phyloP scores from a whole-genome alignment of 2,329 filamentous ascomycete genomes.

The Fusarium sp. region DNA sequence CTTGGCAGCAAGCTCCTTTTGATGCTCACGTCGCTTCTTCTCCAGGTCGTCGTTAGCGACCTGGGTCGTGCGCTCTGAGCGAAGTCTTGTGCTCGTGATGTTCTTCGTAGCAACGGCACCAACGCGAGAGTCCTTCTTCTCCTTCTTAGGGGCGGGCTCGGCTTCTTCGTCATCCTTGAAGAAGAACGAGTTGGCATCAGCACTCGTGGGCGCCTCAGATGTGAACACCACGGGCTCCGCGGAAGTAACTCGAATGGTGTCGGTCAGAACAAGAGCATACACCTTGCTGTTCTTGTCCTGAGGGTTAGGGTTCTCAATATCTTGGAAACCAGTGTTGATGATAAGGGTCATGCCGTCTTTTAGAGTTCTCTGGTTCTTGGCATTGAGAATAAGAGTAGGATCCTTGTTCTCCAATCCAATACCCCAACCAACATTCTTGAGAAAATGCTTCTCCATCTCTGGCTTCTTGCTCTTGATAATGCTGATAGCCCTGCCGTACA shows the following conservation, averaged over 20 bases:
- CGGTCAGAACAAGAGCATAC: slow-evolving; percentile 91
- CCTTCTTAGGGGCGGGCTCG: slow-evolving; percentile 87
- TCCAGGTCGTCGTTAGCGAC: slow-evolving; percentile 87
- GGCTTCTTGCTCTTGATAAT: slow-evolving; percentile 92
- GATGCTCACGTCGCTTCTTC: slow-evolving; percentile 87
- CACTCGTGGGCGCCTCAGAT: slow-evolving; percentile 88
- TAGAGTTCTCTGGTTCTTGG: slow-evolving; percentile 83
- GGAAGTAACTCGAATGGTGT: slow-evolving; percentile 89
- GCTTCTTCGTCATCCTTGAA: slow-evolving; percentile 97
- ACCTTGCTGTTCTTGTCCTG: slow-evolving; percentile 91
- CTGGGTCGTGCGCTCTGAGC: slow-evolving; percentile 89
- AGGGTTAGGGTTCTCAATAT: slow-evolving; percentile 86
- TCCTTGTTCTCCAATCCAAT: slow-evolving; percentile 95
- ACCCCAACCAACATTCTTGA: slow-evolving; percentile 91
- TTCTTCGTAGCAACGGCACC: slow-evolving; percentile 94
- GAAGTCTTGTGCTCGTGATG: slow-evolving; percentile 92
- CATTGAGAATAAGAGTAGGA: slow-evolving; percentile 83
- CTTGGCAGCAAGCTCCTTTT: slow-evolving; percentile 87
- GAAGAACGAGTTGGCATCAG: slow-evolving; percentile 97
- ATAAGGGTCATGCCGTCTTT: slow-evolving; percentile 98
- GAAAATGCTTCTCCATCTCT: slow-evolving; percentile 93
- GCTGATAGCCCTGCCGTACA: slow-evolving; percentile 87
- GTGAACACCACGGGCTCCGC: slow-evolving; percentile 91
- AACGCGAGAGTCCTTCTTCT: slow-evolving; percentile 85
- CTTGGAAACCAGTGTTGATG: slow-evolving; percentile 89